Conservation (phyloP, 2,329 filamentous ascomycete genomes). For the Cordyceps farinosa region DNA sequence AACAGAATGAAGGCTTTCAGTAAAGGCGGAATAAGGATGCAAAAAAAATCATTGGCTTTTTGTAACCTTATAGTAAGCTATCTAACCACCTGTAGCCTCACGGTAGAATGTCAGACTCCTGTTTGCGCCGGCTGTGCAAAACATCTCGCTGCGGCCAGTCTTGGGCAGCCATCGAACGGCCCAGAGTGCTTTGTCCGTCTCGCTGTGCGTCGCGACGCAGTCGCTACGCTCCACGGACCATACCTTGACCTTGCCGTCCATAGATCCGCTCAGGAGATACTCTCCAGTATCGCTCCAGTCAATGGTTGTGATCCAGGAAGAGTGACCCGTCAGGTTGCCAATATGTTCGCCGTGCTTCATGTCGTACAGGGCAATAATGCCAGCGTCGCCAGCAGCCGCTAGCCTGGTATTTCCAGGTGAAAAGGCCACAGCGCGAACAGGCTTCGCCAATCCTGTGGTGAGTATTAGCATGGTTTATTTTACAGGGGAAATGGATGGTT, state of each 20-base stretch:
- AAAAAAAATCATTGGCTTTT: not conserved
- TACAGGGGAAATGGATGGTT: not conserved
- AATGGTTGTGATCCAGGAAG: constrained; percentile 83
- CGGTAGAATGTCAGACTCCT: constrained; percentile 76
- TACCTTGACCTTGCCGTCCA: constrained; percentile 92
- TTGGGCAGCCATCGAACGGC: constrained; percentile 80
- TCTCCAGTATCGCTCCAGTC: constrained; percentile 95
- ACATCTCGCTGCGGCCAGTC: constrained; percentile 63
- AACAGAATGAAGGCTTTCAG: not conserved
- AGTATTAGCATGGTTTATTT: not conserved
- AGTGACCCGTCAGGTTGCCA: constrained; percentile 74
- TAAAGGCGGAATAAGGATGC: not conserved
- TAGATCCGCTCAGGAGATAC: constrained; percentile 80
- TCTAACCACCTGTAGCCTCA: constrained; percentile 66
- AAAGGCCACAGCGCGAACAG: constrained; percentile 81
- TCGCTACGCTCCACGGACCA: constrained; percentile 82
- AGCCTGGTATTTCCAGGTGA: constrained; percentile 80
- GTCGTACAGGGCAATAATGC: constrained; percentile 87
- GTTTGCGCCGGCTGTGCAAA: constrained; percentile 75
- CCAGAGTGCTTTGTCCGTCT: constrained; percentile 84
- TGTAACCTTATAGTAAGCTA: not conserved
- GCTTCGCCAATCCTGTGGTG: constrained; percentile 70
- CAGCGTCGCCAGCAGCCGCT: constrained; percentile 85
- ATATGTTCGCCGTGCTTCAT: constrained; percentile 90
- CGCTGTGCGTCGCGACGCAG: constrained; percentile 91